Evolutionary conservation across 1,284 basidiomycete genomes (phyloP).

Genomic region (Microbotryum lychnidis-dioicae): DNA sequence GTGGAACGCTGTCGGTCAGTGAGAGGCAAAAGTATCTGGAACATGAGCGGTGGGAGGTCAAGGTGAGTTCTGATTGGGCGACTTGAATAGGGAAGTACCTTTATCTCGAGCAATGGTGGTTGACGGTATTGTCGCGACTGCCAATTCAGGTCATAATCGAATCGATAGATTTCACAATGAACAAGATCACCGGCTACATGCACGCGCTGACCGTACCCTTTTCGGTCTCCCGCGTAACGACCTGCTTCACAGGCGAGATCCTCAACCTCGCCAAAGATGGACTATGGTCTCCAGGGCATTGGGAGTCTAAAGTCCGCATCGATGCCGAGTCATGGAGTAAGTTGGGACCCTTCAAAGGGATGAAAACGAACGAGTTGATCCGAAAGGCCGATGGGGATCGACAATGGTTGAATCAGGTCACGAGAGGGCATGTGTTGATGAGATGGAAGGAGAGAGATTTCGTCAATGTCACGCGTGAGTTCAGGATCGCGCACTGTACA

Average conservation of each 20-base stretch:
- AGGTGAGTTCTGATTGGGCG: constrained; percentile 7
- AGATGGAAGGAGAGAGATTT: constrained; percentile 28
- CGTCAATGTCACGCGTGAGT: constrained; percentile 20
- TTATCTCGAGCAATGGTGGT: not conserved
- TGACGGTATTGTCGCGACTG: not conserved
- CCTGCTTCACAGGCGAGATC: constrained; percentile 22
- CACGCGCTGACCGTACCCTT: constrained; percentile 11
- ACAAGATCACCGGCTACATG: constrained; percentile 19
- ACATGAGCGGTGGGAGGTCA: constrained; percentile 23
- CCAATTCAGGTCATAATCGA: constrained; percentile 20
- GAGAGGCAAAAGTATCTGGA: not conserved
- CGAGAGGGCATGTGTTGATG: constrained; percentile 24
- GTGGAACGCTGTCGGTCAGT: too few relatives aligned
- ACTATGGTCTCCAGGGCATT: constrained; percentile 7
- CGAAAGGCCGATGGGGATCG: not conserved
- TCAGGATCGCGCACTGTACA: too few relatives aligned
- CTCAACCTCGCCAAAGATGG: constrained; percentile 16
- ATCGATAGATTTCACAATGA: constrained; percentile 1
- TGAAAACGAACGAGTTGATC: constrained; percentile 13
- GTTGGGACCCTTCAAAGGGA: constrained; percentile 25
- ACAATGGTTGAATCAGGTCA: constrained; percentile 15
- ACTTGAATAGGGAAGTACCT: not conserved
- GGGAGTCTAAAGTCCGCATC: constrained; percentile 6
- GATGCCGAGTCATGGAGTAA: constrained; percentile 19
- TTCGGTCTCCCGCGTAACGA: constrained; percentile 12